These are phyloP conservation scores for Paecilomyces sp. DNA, from an alignment of 2,329 filamentous ascomycete species.

Conservation along the genomic window DNA sequence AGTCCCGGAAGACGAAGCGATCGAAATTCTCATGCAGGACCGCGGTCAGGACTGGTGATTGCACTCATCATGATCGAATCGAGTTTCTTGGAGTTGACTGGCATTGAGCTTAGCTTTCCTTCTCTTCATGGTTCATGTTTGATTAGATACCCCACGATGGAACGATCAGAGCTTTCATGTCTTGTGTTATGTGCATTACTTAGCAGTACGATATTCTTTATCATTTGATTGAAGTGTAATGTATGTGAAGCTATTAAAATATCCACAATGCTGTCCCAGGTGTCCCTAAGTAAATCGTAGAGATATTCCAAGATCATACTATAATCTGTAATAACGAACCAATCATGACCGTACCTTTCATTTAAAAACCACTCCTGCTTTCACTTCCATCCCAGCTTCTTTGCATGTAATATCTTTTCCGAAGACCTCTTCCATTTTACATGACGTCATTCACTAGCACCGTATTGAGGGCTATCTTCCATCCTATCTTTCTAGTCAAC, in stretches of 20 bases:
- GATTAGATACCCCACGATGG: not conserved
- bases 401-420: not conserved
- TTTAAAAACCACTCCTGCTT: too few relatives aligned
- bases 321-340: too few relatives aligned
- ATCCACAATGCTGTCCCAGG: too few relatives aligned
- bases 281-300: too few relatives aligned
- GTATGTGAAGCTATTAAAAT: not conserved
- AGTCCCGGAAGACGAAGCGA: constrained; percentile 36
- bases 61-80: not conserved
- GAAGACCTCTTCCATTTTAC: too few relatives aligned
- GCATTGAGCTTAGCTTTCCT: not conserved
- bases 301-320: too few relatives aligned
- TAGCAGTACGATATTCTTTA: not conserved
- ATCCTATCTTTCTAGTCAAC: too few relatives aligned
- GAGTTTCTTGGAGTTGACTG: not conserved
- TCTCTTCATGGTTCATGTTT: not conserved
- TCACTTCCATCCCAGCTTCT: not conserved
- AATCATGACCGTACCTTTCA: too few relatives aligned
- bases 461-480: too few relatives aligned
- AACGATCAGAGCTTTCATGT: not conserved
- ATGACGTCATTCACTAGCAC: too few relatives aligned
- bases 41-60: constrained; percentile 37
- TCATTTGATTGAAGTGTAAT: not conserved
- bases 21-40: constrained; percentile 39
- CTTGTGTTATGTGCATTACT: not conserved